Percentiles rank a stretch among this genome's conserved stretches.
Conservation (phyloP, 371 early-diverging fungal species). For the Circinella minor region DNA sequence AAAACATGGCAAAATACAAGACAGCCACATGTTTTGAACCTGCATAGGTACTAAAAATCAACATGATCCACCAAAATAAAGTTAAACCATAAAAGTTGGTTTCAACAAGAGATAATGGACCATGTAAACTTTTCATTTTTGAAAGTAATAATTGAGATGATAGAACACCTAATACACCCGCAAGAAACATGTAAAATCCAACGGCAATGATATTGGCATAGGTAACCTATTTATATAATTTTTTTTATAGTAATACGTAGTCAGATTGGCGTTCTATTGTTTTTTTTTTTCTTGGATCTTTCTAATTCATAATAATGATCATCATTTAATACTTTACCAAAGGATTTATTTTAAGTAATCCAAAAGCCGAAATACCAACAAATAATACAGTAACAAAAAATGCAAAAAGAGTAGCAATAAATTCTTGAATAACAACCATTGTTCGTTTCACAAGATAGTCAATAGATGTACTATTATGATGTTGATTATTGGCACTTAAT, state of each 20-base stretch:
- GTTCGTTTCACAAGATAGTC: constrained; percentile 18
- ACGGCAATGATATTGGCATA: constrained; percentile 45
- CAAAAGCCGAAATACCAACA: constrained; percentile 16
- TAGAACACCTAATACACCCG: constrained; percentile 23
- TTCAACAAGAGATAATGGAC: constrained; percentile 17
- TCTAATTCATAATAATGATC: neutral
- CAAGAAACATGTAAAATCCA: constrained; percentile 18
- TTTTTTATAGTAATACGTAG: too few species aligned
- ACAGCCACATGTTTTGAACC: constrained; percentile 40
- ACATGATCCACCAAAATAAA: constrained; percentile 55
- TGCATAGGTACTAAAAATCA: constrained; percentile 30
- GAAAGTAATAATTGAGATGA: constrained; percentile 34
- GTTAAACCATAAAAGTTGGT: constrained; percentile 43
- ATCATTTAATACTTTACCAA: constrained; percentile 18
- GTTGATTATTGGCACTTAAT: constrained; percentile 1
- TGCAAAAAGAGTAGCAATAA: constrained; percentile 31
- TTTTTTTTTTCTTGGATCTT: neutral
- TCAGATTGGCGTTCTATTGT: neutral
- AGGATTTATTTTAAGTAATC: constrained; percentile 35
- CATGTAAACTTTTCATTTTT: constrained; percentile 20
- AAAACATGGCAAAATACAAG: constrained; percentile 49
- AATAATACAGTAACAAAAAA: constrained; percentile 22
- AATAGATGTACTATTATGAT: neutral
- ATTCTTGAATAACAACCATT: constrained; percentile 25
- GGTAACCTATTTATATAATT: constrained; percentile 23